Evolutionary conservation across 2,329 filamentous ascomycete species (phyloP).

Genomic region (Pseudogymnoascus sp.): DNA sequence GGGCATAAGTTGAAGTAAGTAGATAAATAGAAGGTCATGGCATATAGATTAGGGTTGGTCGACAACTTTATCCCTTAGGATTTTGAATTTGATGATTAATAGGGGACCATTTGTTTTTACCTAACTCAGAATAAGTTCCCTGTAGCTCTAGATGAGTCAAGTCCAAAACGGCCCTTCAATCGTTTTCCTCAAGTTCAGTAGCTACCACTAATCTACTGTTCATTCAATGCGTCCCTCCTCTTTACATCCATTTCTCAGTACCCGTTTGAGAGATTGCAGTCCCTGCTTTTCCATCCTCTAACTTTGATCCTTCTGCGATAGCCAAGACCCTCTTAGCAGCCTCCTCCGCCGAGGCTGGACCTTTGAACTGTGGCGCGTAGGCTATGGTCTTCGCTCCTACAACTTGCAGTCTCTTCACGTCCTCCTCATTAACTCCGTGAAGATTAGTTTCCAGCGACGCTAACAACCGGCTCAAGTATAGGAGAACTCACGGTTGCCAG

Average conservation of each 20-base stretch:
- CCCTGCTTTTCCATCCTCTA: constrained; percentile 30
- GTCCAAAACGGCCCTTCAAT: neutral
- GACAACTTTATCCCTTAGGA: too few relatives aligned
- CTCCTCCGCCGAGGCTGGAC: constrained; percentile 30
- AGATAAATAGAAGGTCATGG: neutral
- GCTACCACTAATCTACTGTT: neutral
- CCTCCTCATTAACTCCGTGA: constrained; percentile 18
- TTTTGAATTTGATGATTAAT: too few relatives aligned
- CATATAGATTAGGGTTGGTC: neutral
- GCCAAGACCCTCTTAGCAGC: constrained; percentile 30
- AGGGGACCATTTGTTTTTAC: too few relatives aligned
- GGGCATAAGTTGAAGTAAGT: constrained; percentile 12
- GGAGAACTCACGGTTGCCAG: constrained; percentile 10
- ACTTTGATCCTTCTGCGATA: constrained; percentile 32
- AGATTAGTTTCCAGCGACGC: neutral
- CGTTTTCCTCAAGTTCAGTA: neutral
- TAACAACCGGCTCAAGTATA: neutral
- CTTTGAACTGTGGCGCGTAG: constrained; percentile 36
- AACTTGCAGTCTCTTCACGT: constrained; percentile 20
- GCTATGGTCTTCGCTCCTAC: constrained; percentile 27
- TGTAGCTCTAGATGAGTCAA: too few relatives aligned
- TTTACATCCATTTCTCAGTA: neutral
- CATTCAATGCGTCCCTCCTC: neutral
- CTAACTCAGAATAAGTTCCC: too few relatives aligned
- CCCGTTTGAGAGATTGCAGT: neutral